phyloP scores from a whole-genome alignment of 208 protist genomes.

The Leishmania aethiopica region DNA sequence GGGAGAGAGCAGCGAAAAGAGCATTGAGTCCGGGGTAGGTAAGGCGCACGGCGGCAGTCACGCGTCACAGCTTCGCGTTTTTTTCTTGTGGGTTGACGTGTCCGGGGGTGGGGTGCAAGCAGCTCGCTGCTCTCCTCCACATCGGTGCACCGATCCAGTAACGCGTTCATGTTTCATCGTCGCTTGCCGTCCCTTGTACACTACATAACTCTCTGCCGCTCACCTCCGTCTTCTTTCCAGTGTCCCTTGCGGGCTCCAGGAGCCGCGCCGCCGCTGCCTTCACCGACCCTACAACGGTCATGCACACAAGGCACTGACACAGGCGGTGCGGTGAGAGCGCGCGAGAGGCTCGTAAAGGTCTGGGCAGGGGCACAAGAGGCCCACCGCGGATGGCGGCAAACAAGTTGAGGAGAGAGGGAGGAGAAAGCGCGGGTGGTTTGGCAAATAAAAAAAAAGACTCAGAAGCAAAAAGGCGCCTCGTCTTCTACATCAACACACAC shows the following conservation, averaged over 20 bases:
- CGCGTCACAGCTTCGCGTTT: neutral
- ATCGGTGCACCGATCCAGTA: neutral
- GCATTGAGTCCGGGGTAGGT: neutral
- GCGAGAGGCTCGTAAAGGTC: neutral
- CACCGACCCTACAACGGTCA: neutral
- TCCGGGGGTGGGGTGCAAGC: neutral
- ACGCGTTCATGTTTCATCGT: neutral
- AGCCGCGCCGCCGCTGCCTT: neutral
- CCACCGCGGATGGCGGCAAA: neutral
- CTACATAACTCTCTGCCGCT: neutral
- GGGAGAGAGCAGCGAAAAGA: neutral
- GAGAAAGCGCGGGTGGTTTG: neutral
- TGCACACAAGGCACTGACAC: neutral
- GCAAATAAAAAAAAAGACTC: neutral
- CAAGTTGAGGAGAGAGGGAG: neutral
- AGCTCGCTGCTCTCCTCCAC: neutral
- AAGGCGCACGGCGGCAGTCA: neutral
- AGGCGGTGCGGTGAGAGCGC: neutral
- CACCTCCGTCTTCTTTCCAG: neutral
- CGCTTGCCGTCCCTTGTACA: neutral
- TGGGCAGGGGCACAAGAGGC: neutral
- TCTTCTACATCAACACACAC: neutral
- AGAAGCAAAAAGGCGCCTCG: neutral
- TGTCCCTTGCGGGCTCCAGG: neutral
- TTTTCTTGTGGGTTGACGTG: neutral